Evolutionary conservation across 2,329 filamentous ascomycete genomes (phyloP), one percentile per base, ranked within the genome.

Genomic region (Fonsecaea monophora): DNA sequence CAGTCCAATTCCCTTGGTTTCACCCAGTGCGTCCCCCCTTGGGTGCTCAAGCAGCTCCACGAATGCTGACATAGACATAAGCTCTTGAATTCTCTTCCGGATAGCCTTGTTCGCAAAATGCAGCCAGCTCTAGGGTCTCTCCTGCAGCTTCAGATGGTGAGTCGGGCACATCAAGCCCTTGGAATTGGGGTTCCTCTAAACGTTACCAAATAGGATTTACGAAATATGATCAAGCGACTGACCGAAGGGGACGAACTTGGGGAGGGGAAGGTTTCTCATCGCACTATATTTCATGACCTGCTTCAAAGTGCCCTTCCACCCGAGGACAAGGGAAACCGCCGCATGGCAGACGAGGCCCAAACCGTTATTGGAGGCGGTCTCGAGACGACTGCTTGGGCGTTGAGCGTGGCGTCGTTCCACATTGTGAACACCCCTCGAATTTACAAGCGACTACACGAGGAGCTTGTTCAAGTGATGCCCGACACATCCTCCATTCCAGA

Each of bases 301-400:
- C 67, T 74, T 1, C 61, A 70, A 21, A 74, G 73, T 54, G 66
- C 73, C 37, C 73, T 77, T 7, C 73, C 75, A 7, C 68, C 68
- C 7, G 56, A 64, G 15, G 74, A 77, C 62, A 81, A 81, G 64
- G 72, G 76, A 1, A 74, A 73, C 8, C 65, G 71, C 8, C 71
- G 77, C 2, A 63, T 78, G 35, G 71, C 69, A 21, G 73, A 77
- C 45, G 77, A 79, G 53, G 73, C 74, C 32, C 71, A 75, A 58
- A 60, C 74, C 0, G 59, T 78, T 7, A 70, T 76, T 1, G 65
- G 71, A 18, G 77, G 77, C 3, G 77, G 77, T 0, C 63, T 74
- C 3, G 74, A 76, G 25, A 79, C 77, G 0, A 79, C 76, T 0
- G 73, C 74, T 8, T 73, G 72, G 45, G 70, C 73, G 4, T 64